Percentiles rank a stretch among this genome's conserved stretches.
These are phyloP conservation scores for Diaporthe capsici DNA, from an alignment of 2,329 filamentous ascomycete species.

Conservation along the genomic window DNA sequence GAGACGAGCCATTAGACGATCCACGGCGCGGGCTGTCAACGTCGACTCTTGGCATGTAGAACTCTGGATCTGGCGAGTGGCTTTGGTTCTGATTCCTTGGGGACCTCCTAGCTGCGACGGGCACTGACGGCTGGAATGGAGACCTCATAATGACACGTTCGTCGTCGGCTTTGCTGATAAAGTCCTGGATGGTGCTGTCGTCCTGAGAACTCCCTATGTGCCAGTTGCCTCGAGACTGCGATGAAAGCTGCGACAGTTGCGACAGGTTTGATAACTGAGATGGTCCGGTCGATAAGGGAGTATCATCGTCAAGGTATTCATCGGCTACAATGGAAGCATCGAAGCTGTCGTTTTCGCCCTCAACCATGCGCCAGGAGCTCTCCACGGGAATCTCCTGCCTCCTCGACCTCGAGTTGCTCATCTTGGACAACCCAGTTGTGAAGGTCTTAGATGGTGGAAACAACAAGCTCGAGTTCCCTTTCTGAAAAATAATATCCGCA, in stretches of 20 bases:
- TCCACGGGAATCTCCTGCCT: slow-evolving; percentile 59
- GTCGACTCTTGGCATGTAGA: slow-evolving; percentile 67
- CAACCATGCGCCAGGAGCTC: slow-evolving; percentile 73
- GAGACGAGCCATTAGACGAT: slow-evolving; percentile 51
- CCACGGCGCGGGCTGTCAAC: slow-evolving; percentile 55
- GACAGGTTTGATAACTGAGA: slow-evolving; percentile 59
- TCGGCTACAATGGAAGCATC: slow-evolving; percentile 67
- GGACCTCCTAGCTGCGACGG: slow-evolving; percentile 52
- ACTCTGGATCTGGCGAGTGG: slow-evolving; percentile 63
- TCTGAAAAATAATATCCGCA: background rate
- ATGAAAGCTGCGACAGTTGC: slow-evolving; percentile 48
- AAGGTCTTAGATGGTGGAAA: background rate
- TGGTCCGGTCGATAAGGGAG: slow-evolving; percentile 58
- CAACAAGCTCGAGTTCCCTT: background rate
- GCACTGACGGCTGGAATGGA: slow-evolving; percentile 69
- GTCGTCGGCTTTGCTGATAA: slow-evolving; percentile 67
- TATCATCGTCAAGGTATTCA: slow-evolving; percentile 57
- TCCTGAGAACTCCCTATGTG: slow-evolving; percentile 66
- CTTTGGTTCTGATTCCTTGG: slow-evolving; percentile 49
- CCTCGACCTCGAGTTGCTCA: slow-evolving; percentile 38
- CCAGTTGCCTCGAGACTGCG: slow-evolving; percentile 51
- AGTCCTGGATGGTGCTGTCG: slow-evolving; percentile 65
- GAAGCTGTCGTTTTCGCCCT: slow-evolving; percentile 73
- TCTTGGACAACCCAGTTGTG: background rate
- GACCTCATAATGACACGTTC: slow-evolving; percentile 68